These are phyloP conservation scores for Alternaria triticina DNA, from an alignment of 2,329 filamentous ascomycete species.

Conservation along the genomic window DNA sequence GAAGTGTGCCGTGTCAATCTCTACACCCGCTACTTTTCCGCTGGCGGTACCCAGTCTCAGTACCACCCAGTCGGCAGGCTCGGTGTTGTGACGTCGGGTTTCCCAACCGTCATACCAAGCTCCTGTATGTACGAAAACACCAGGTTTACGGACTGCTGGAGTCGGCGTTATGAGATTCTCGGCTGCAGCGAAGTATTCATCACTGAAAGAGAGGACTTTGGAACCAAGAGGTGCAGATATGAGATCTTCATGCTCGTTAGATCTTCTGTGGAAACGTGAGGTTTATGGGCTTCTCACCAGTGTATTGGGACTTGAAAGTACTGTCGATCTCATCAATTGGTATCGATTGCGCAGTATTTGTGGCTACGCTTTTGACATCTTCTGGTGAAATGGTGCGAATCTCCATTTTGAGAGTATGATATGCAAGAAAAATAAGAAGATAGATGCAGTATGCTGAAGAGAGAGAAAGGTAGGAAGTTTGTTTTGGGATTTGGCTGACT, in stretches of 20 bases:
- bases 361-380: conserved; percentile 35
- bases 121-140: conserved; percentile 65
- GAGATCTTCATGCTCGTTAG: conserved; percentile 50
- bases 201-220: conserved; percentile 62
- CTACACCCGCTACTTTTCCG: conserved; percentile 74
- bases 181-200: conserved; percentile 68
- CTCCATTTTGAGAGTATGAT: conserved; percentile 33
- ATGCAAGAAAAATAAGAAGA: background rate
- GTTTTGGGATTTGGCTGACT: conserved; percentile 1
- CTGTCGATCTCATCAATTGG: conserved; percentile 59
- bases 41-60: conserved; percentile 68
- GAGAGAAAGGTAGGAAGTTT: background rate
- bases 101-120: conserved; percentile 73
- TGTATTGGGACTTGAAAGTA: conserved; percentile 63
- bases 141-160: conserved; percentile 62
- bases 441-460: background rate
- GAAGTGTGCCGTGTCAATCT: conserved; percentile 84
- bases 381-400: conserved; percentile 41
- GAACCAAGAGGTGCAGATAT: conserved; percentile 60
- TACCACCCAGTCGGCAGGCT: conserved; percentile 65
- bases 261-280: background rate
- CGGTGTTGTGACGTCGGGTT: conserved; percentile 65
- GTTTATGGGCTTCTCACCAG: conserved; percentile 39
- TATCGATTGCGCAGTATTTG: conserved; percentile 44
- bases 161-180: conserved; percentile 65